A percentile compares a stretch with the other conserved stretches of the same genome.
Evolutionary conservation across 768 basidiomycete species (phyloP).

Genomic region (Lactifluus hygrophoroides): DNA sequence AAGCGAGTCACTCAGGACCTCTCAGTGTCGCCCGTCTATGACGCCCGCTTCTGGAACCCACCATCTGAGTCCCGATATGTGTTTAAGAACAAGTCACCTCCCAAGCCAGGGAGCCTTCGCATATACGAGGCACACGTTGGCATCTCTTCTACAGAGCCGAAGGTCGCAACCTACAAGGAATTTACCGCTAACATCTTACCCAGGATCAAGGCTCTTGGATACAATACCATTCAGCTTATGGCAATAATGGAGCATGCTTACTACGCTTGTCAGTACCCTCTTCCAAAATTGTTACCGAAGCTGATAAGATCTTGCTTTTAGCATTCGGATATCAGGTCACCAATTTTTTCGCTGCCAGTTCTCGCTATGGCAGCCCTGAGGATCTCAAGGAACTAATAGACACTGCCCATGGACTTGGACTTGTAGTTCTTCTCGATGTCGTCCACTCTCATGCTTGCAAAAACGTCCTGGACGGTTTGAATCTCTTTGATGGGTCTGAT

Average conservation of each 20-base stretch:
- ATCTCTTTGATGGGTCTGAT: conserved; percentile 95
- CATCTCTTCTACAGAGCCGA: conserved; percentile 79
- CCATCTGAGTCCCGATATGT: conserved; percentile 58
- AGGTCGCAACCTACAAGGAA: conserved; percentile 94
- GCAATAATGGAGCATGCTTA: conserved; percentile 98
- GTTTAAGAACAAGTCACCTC: conserved; percentile 73
- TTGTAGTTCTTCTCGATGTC: conserved; percentile 90
- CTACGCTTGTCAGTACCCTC: conserved; percentile 71
- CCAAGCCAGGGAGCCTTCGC: conserved; percentile 54
- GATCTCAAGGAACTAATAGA: conserved; percentile 94
- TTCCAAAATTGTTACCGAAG: neutral
- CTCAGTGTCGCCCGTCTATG: conserved; percentile 80
- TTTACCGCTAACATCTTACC: conserved; percentile 81
- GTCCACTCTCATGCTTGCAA: conserved; percentile 99
- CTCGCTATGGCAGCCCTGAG: conserved; percentile 93
- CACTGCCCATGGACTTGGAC: conserved; percentile 86
- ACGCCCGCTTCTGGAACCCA: conserved; percentile 99
- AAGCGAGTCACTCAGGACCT: conserved; percentile 93
- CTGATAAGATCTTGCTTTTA: conserved; percentile 27
- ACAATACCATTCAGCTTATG: conserved; percentile 98
- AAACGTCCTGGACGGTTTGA: conserved; percentile 92
- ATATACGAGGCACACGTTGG: conserved; percentile 99
- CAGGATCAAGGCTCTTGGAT: conserved; percentile 84
- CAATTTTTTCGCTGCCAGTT: conserved; percentile 93
- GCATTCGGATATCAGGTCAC: conserved; percentile 99